phyloP scores from a whole-genome alignment of 192 early-diverging fungal species.

The Coemansia sp. region DNA sequence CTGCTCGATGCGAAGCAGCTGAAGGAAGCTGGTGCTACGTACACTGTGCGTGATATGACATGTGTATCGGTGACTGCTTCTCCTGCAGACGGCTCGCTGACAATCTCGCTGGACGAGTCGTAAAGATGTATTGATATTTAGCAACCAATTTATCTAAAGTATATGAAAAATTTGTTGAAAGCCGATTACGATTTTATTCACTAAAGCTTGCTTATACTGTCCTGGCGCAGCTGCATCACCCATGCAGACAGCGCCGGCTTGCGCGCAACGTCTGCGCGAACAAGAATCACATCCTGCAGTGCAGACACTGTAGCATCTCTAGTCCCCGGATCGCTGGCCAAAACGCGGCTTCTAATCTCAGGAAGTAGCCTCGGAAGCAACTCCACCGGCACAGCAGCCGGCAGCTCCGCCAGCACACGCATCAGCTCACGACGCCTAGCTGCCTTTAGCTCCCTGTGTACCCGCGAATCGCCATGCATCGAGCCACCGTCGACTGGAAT shows the following conservation, averaged over 20 bases:
- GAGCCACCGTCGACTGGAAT: slow-evolving; percentile 4
- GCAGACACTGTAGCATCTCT: slow-evolving; percentile 1
- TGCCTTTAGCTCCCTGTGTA: background rate
- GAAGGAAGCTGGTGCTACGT: slow-evolving; percentile 23
- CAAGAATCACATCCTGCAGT: slow-evolving; percentile 15
- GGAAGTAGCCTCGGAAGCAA: slow-evolving; percentile 24
- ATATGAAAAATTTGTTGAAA: too few relatives aligned
- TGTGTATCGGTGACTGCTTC: background rate
- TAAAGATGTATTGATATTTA: background rate
- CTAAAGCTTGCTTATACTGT: background rate
- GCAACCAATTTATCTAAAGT: too few relatives aligned
- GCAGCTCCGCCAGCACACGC: slow-evolving; percentile 12
- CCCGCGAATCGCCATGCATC: background rate
- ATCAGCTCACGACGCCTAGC: slow-evolving; percentile 24
- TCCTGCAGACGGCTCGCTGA: background rate
- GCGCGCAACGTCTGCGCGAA: slow-evolving; percentile 15
- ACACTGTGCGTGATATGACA: slow-evolving; percentile 34
- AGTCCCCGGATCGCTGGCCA: slow-evolving; percentile 6
- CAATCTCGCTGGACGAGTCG: slow-evolving; percentile 16
- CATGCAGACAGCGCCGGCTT: slow-evolving; percentile 29
- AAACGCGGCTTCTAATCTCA: background rate
- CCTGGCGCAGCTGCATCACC: slow-evolving; percentile 25
- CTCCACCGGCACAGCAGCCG: slow-evolving; percentile 14
- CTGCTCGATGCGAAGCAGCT: slow-evolving; percentile 13
- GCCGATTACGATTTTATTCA: too few relatives aligned